Evolutionary conservation across 495 filamentous ascomycete species (phyloP).

Genomic region (Delitschia confertaspora): DNA sequence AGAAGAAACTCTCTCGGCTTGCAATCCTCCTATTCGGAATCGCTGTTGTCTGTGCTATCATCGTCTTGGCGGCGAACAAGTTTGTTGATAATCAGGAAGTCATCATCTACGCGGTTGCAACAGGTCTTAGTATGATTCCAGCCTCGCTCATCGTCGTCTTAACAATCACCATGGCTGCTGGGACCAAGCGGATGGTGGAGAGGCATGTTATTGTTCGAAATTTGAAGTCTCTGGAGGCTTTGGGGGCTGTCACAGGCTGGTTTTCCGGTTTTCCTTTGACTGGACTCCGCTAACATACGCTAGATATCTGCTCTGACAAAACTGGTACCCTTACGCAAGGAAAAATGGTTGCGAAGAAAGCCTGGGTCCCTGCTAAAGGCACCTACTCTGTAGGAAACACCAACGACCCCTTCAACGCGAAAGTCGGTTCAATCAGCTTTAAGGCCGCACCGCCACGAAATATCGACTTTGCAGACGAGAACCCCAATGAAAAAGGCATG

Average conservation of each 20-base stretch:
- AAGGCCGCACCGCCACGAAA: slow-evolving; percentile 18
- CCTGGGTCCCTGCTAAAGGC: slow-evolving; percentile 41
- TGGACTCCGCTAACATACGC: neutral
- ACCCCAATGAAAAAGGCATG: slow-evolving; percentile 27
- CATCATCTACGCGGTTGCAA: slow-evolving; percentile 57
- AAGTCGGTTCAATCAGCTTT: slow-evolving; percentile 29
- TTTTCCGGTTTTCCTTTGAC: slow-evolving; percentile 10
- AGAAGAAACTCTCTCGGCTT: slow-evolving; percentile 62
- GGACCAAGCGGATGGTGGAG: slow-evolving; percentile 64
- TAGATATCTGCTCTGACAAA: slow-evolving; percentile 49
- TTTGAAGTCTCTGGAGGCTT: slow-evolving; percentile 54
- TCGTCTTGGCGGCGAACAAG: slow-evolving; percentile 57
- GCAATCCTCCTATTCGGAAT: slow-evolving; percentile 60
- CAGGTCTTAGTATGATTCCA: slow-evolving; percentile 50
- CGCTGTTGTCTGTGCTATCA: slow-evolving; percentile 60
- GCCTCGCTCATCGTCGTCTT: slow-evolving; percentile 66
- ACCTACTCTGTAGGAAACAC: slow-evolving; percentile 34
- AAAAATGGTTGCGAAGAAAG: slow-evolving; percentile 48
- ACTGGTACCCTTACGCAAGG: slow-evolving; percentile 66
- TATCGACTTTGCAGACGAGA: slow-evolving; percentile 28
- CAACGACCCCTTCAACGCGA: slow-evolving; percentile 32
- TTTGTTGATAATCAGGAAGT: slow-evolving; percentile 55
- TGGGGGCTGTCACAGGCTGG: slow-evolving; percentile 48
- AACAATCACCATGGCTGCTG: slow-evolving; percentile 69
- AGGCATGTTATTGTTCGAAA: slow-evolving; percentile 63